Evolutionary conservation across 2,329 filamentous ascomycete genomes (phyloP), one percentile per base, ranked within the genome.

Genomic region (Aspergillus sp.): DNA sequence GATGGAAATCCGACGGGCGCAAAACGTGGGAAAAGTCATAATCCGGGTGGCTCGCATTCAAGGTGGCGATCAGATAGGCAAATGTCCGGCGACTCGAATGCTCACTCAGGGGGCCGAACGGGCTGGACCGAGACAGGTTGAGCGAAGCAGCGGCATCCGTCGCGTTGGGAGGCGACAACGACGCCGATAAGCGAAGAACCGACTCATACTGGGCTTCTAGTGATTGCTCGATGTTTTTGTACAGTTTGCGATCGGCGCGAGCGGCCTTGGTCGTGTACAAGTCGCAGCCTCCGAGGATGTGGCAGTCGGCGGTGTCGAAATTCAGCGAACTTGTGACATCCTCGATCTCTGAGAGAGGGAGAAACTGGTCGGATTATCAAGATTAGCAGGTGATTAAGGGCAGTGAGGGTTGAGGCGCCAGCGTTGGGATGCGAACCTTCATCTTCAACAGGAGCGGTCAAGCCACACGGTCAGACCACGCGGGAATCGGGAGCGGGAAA

Each of bases 231-330:
- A 99, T 98, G 73, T 89, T 91, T 78, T 93, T 96, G 82, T 97
- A 97, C 9, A 99, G 83, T 74, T 98, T 98, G 85, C 97, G 97
- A 75, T 99, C 95, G 64, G 89, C 89, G 50, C 93, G 92, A 57
- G 94, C 92, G 31, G 95, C 93, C 78, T 99, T 99, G 26, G 93
- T 97, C 10, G 94, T 98, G 82, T 97, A 99, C 18, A 98, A 84
- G 76, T 99, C 95, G 82, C 94, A 98, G 65, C 91, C 91, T 69
- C 95, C 95, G 29, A 92, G 89, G 61, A 99, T 90, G 67, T 94
- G 91, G 73, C 92, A 93, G 74, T 98, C 94, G 54, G 90, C 87
- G 1, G 94, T 97, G 71, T 95, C 91, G 82, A 98, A 98, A 75
- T 96, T 98, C 73, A 99, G 87, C 64, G 94, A 91, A 79, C 90